Base-by-base conservation (phyloP, 1,139 yeast species). In the Saccharomyces hybrid region DNA sequence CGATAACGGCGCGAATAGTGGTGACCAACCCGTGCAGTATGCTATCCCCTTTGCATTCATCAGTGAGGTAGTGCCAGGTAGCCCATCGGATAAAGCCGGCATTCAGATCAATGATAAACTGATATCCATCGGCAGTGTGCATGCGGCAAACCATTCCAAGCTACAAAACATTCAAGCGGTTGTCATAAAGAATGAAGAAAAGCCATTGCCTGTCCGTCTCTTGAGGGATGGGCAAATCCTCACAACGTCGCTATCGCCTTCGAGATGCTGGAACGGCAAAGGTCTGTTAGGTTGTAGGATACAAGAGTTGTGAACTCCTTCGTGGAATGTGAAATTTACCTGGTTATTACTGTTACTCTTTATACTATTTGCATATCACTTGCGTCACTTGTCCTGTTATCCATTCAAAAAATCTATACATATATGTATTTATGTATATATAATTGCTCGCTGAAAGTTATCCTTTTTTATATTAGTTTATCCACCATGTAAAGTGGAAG, bases 401-500 rank as follows among this genome's bases (percentile, higher is more conserved):
- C 11, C 31, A 11, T 28, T 28, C 31, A 9, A 28, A 47, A 9
- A 28, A 7, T 28, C 4, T 11, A 28, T 19, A 28, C 31, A 28
- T 19, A 19, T 19, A 19, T 19, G 31, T 28, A 9, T 42, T 11
- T 44, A 44, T 16, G 19, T 19, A 44, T 44, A 13, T 44, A 44
- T 19, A 25, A 8, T 44, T 25, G 28, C 47, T 25, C 13, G 23
- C 23, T 44, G 14, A 26, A 44, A 16, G 7, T 16, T 13, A 8
- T 13, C 14, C 13, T n/a, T n/a, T 14, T 44, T 19, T 26, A 7
- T n/a, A 14, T 6, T 23, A 19, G 4, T 42, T 70, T 73, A 91
- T 51, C 99, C 99, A 13, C 99, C 99, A 65, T 93, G 99, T 58
- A 93, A 76, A 2, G 99, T 93, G 51, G 96, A 87, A 4, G 97